Conservation (phyloP, 176 grass and related monocot genomes). For the Lolium multiflorum region DNA sequence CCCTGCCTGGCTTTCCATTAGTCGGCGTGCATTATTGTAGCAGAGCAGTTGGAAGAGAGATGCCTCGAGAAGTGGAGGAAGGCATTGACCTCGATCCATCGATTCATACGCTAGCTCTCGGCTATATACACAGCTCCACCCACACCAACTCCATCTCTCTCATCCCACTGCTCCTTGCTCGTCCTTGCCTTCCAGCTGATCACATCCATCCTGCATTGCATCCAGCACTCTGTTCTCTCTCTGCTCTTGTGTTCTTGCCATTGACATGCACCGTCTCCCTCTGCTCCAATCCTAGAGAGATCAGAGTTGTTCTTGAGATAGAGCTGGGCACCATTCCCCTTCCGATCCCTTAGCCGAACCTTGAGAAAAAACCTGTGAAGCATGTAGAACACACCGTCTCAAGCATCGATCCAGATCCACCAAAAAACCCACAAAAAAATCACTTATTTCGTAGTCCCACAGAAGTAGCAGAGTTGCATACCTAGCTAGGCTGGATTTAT, state of each 20-base stretch:
- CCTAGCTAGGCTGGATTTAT: constrained; percentile 62
- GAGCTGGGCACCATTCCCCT: constrained; percentile 45
- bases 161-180: constrained; percentile 26
- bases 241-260: constrained; percentile 25
- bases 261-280: neutral
- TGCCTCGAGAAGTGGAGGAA: constrained; percentile 34
- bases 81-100: constrained; percentile 60
- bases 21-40: constrained; percentile 40
- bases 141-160: constrained; percentile 32
- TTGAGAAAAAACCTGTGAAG: constrained; percentile 69
- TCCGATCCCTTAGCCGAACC: constrained; percentile 60
- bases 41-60: constrained; percentile 41
- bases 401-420: constrained; percentile 37
- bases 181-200: neutral
- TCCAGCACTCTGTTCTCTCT: neutral
- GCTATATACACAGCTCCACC: constrained; percentile 49
- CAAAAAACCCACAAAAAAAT: constrained; percentile 20
- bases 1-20: neutral
- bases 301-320: constrained; percentile 27
- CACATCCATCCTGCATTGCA: constrained; percentile 25
- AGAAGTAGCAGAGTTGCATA: constrained; percentile 23
- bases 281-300: neutral
- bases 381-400: constrained; percentile 65
- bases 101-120: constrained; percentile 35
- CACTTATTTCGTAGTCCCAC: neutral